Percentiles rank a stretch among this genome's conserved stretches.
Conservation (phyloP, 352 stramenopile species). For the Globisporangium uncinulatum region DNA sequence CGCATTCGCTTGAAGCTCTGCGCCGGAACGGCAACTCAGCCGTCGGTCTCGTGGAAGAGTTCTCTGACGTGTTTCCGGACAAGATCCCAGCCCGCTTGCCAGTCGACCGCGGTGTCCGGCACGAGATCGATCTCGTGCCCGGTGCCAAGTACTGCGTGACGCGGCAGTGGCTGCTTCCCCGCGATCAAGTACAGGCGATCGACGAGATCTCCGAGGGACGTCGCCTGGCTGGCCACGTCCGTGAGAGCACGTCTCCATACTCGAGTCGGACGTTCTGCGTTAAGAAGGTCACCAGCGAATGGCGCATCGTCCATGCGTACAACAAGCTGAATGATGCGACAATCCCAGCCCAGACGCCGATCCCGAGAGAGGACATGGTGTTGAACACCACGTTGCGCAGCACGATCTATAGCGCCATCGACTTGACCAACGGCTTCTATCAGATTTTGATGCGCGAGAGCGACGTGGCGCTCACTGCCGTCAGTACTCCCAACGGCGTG, state of each 20-base stretch:
- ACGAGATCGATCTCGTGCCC: conserved; percentile 23
- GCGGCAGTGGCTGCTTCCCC: conserved; percentile 20
- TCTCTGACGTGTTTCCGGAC: conserved; percentile 13
- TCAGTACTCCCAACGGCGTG: conserved; percentile 17
- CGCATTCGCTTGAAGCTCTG: conserved; percentile 10
- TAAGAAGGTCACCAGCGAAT: conserved; percentile 16
- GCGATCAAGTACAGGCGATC: conserved; percentile 18
- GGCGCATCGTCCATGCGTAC: conserved; percentile 26
- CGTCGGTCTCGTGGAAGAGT: background rate
- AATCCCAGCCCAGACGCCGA: conserved; percentile 22
- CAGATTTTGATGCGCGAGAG: conserved; percentile 18
- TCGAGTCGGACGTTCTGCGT: conserved; percentile 22
- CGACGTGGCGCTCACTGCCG: conserved; percentile 13
- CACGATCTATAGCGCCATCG: conserved; percentile 23
- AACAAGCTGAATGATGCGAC: conserved; percentile 28
- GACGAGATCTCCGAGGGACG: conserved; percentile 18
- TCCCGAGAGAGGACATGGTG: conserved; percentile 23
- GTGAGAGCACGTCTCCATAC: conserved; percentile 14
- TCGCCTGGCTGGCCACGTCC: conserved; percentile 11
- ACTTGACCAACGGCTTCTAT: conserved; percentile 26
- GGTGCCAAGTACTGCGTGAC: conserved; percentile 24
- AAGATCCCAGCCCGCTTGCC: conserved; percentile 12
- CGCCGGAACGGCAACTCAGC: conserved; percentile 4
- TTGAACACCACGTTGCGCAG: conserved; percentile 19
- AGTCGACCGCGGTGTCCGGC: conserved; percentile 9